Evolutionary conservation across 2,329 filamentous ascomycete species (phyloP), one percentile per base, ranked within the genome.

Genomic region (Cercospora berteroae): DNA sequence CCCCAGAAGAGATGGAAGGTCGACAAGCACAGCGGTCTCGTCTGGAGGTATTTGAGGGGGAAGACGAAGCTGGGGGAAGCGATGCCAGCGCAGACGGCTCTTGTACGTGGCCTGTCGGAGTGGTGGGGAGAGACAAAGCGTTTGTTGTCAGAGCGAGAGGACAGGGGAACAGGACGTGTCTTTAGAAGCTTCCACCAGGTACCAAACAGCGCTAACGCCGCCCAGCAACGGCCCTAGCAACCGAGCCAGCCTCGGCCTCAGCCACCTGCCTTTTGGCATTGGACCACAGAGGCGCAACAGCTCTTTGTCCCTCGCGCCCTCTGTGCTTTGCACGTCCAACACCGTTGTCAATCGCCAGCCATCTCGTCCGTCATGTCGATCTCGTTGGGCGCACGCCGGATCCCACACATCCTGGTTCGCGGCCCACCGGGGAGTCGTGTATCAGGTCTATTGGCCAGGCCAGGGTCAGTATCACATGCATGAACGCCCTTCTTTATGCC

Each of bases 1-100:
- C 68, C 69, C 64, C 55, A 33, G 55, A 64, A 66, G 66, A 67
- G 69, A 72, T 69, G 71, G 71, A 71, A 73, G 70, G 62, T 50
- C 64, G 69, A 71, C 70, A 70, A 73, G 70, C 66, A 61, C 68
- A 72, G 69, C 68, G 60, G 50, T 63, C 56, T 64, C 31, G 60
- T 65, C 31, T 52, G 44, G 60, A 18, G 27, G 39, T 31, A 58
- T 58, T 31, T 31, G 55, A 36, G 31, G 55, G 29, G 25, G 29
- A 13, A 23, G 55, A 16, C 29, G 55, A 36, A 58, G 55, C 27
- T 58, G 55, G 55, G 55, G n/a, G 27, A 33, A 18, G 55, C 55
- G 18, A 31, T 31, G 55, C 55, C 55, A 58, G 55, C 55, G 55
- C 55, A 58, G 55, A 58, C 55, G 31, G 55, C 55, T 58, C 55